Conservation (phyloP, 139 green algal species). For the Haematococcus sp. region DNA sequence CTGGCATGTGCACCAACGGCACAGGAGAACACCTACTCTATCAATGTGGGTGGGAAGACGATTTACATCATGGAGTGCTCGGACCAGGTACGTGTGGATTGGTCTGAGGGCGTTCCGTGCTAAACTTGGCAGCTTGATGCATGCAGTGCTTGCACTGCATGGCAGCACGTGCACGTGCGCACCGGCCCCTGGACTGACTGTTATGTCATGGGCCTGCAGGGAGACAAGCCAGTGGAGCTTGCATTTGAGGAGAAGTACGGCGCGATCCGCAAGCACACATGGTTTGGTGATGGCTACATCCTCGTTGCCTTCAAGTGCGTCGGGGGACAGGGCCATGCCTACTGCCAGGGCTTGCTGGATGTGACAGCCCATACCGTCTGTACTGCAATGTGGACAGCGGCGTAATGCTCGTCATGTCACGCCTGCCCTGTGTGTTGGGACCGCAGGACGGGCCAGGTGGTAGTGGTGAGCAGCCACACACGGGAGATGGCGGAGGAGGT, state of each 20-base stretch:
- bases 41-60: constrained; percentile 57
- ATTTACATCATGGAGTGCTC: constrained; percentile 51
- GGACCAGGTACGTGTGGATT: constrained; percentile 14
- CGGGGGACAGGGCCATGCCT: too few species aligned
- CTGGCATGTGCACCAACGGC: too few species aligned
- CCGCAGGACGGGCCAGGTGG: constrained; percentile 28
- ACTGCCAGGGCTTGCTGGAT: too few species aligned
- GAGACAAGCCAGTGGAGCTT: constrained; percentile 63
- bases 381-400: too few species aligned
- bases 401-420: too few species aligned
- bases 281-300: constrained; percentile 76
- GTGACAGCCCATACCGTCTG: too few species aligned
- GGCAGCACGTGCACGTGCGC: too few species aligned
- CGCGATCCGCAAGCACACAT: constrained; percentile 62
- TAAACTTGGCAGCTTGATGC: too few species aligned
- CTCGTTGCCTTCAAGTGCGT: constrained; percentile 36
- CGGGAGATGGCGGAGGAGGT: constrained; percentile 65
- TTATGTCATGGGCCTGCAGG: too few species aligned
- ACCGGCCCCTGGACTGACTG: too few species aligned
- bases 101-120: not conserved
- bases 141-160: too few species aligned
- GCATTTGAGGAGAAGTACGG: constrained; percentile 70
- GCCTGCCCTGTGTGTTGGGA: not conserved
- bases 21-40: constrained; percentile 53
- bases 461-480: constrained; percentile 53